A percentile compares a stretch with the other conserved stretches of the same genome.
Evolutionary conservation across 2,329 filamentous ascomycete species (phyloP).

Genomic region (Aspergillus transmontanensis): DNA sequence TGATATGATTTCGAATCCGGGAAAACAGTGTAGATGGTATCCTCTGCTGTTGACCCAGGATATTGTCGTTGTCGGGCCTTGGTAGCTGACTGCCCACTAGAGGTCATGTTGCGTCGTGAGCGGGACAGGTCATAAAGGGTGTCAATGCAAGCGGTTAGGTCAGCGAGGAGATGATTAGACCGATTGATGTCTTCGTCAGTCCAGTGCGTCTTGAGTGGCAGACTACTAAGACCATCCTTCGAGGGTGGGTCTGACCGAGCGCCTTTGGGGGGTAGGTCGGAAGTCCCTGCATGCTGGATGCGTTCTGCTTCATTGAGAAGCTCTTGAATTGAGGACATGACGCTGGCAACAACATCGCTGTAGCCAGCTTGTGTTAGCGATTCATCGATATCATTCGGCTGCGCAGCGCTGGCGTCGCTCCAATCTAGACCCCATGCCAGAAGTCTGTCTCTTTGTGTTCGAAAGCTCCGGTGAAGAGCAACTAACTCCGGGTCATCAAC

Average conservation of each 20-base stretch:
- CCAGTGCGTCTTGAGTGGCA: slow-evolving; percentile 46
- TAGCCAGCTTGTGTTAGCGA: slow-evolving; percentile 63
- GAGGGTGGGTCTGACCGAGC: slow-evolving; percentile 33
- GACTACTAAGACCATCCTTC: slow-evolving; percentile 33
- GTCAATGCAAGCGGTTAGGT: slow-evolving; percentile 65
- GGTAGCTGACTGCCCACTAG: slow-evolving; percentile 29
- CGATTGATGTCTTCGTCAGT: slow-evolving; percentile 55
- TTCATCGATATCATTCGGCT: slow-evolving; percentile 64
- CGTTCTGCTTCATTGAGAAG: slow-evolving; percentile 64
- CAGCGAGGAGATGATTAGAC: slow-evolving; percentile 60
- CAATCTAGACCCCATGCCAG: slow-evolving; percentile 68
- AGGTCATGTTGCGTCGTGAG: slow-evolving; percentile 50
- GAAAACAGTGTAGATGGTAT: slow-evolving; percentile 26
- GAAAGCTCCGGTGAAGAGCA: slow-evolving; percentile 60
- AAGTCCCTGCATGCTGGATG: slow-evolving; percentile 52
- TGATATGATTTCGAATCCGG: slow-evolving; percentile 34
- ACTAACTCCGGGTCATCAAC: slow-evolving; percentile 56
- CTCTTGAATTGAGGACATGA: slow-evolving; percentile 65
- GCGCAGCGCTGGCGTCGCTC: slow-evolving; percentile 61
- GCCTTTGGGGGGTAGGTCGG: slow-evolving; percentile 40
- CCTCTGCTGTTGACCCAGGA: slow-evolving; percentile 28
- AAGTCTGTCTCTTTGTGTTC: slow-evolving; percentile 65
- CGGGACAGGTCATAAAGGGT: slow-evolving; percentile 65
- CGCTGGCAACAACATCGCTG: slow-evolving; percentile 65
- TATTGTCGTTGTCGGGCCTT: slow-evolving; percentile 26